These are phyloP conservation scores for Parathielavia hyrcaniae DNA, from an alignment of 495 filamentous ascomycete species.

Conservation along the genomic window DNA sequence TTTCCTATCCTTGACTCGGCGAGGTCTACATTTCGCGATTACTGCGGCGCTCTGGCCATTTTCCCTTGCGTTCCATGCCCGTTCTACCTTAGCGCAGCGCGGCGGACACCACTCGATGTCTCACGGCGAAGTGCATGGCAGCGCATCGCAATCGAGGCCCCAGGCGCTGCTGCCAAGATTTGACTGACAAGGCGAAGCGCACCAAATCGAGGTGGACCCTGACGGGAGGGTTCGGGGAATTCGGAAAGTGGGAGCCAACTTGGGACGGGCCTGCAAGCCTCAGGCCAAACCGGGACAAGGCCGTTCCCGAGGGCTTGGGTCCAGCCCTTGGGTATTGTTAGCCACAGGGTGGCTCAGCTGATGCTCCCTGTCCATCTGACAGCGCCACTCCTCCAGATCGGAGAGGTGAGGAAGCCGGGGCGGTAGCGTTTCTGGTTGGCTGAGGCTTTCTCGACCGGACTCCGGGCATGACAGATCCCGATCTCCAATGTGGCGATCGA, in stretches of 20 bases:
- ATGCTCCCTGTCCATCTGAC: neutral
- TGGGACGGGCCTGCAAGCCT: slow-evolving; percentile 18
- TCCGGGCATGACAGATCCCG: neutral
- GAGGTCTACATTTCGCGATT: neutral
- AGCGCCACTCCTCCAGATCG: neutral
- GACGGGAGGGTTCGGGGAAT: slow-evolving; percentile 4
- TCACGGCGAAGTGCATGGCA: slow-evolving; percentile 8
- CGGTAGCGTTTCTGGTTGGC: slow-evolving; percentile 8
- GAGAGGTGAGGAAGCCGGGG: slow-evolving; percentile 10
- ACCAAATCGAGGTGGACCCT: slow-evolving; percentile 3
- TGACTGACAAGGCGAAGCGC: neutral
- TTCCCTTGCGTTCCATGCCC: neutral
- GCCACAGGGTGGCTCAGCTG: slow-evolving; percentile 19
- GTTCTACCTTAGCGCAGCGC: slow-evolving; percentile 4
- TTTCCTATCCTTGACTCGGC: neutral
- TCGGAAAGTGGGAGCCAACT: slow-evolving; percentile 1
- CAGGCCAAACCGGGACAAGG: slow-evolving; percentile 10
- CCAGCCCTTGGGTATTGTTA: slow-evolving; percentile 1
- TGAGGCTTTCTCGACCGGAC: neutral
- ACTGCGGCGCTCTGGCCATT: too few relatives aligned
- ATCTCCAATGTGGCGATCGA: slow-evolving; percentile 1
- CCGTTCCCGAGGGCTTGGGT: slow-evolving; percentile 26
- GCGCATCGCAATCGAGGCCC: neutral
- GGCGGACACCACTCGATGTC: slow-evolving; percentile 6
- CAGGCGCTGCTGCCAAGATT: slow-evolving; percentile 4